These are phyloP conservation scores for Pseudogymnoascus sp. DNA, from an alignment of 2,329 filamentous ascomycete species.

Conservation along the genomic window DNA sequence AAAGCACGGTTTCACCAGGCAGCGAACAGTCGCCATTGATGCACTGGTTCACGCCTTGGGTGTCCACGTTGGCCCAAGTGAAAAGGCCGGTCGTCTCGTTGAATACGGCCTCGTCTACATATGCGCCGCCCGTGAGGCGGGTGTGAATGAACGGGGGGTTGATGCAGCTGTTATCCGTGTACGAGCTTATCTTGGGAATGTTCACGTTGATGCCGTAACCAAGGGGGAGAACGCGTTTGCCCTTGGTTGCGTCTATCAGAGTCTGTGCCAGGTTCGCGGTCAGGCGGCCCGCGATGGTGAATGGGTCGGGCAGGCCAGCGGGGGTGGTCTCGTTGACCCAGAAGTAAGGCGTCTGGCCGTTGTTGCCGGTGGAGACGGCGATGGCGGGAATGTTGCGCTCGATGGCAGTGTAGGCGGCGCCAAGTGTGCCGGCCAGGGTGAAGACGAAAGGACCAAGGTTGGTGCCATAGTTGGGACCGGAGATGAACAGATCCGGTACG, in stretches of 20 bases:
- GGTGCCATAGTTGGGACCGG: slow-evolving; percentile 49
- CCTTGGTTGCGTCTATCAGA: slow-evolving; percentile 29
- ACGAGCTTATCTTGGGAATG: slow-evolving; percentile 37
- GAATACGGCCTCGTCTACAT: slow-evolving; percentile 39
- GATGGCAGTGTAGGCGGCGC: slow-evolving; percentile 44
- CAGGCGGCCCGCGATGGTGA: slow-evolving; percentile 37
- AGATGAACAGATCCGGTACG: slow-evolving; percentile 46
- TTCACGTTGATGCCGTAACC: slow-evolving; percentile 49
- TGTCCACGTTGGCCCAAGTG: slow-evolving; percentile 33
- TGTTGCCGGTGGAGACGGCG: slow-evolving; percentile 39
- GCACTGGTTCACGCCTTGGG: slow-evolving; percentile 39
- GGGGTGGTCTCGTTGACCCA: slow-evolving; percentile 33
- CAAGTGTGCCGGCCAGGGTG: slow-evolving; percentile 44
- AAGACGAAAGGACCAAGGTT: slow-evolving; percentile 49
- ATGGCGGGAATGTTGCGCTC: slow-evolving; percentile 44
- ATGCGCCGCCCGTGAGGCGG: slow-evolving; percentile 42
- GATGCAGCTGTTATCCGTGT: slow-evolving; percentile 33
- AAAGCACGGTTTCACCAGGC: slow-evolving; percentile 43
- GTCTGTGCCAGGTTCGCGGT: slow-evolving; percentile 38
- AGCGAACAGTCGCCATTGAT: slow-evolving; percentile 45
- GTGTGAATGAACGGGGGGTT: slow-evolving; percentile 40
- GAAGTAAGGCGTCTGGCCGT: slow-evolving; percentile 36
- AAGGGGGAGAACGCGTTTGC: slow-evolving; percentile 35
- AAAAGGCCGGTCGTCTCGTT: slow-evolving; percentile 40
- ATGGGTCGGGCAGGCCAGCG: slow-evolving; percentile 32